Percentiles rank a stretch among this genome's conserved stretches.
phyloP scores from a whole-genome alignment of 2,329 filamentous ascomycete genomes.

The Mycogone perniciosa region DNA sequence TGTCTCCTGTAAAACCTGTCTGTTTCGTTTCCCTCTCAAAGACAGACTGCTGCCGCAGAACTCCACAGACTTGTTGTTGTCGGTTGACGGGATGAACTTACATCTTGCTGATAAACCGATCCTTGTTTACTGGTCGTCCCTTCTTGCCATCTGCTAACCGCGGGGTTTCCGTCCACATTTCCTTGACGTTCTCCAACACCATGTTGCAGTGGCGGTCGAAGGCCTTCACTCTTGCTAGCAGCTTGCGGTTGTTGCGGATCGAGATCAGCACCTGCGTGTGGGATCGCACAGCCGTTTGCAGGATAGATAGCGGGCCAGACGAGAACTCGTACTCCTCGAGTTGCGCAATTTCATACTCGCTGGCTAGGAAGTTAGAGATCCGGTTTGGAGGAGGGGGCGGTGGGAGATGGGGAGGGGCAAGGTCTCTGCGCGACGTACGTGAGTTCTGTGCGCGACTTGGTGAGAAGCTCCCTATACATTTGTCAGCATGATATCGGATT shows the following conservation, averaged over 20 bases:
- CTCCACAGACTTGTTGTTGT: neutral
- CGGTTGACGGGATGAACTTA: conserved; percentile 36
- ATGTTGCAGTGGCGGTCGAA: conserved; percentile 99
- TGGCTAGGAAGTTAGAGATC: conserved; percentile 31
- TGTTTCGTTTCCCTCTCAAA: neutral
- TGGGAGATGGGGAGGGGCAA: conserved; percentile 10
- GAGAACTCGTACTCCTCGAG: conserved; percentile 53
- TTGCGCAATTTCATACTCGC: conserved; percentile 85
- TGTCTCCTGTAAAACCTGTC: neutral
- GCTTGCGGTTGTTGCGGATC: conserved; percentile 96
- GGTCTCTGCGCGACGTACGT: conserved; percentile 57
- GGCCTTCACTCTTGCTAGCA: conserved; percentile 93
- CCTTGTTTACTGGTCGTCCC: conserved; percentile 90
- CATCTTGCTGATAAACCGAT: conserved; percentile 98
- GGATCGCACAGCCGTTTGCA: conserved; percentile 91
- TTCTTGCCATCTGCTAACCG: conserved; percentile 77
- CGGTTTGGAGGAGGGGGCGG: conserved; percentile 14
- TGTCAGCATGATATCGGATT: conserved; percentile 22
- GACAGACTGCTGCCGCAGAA: neutral
- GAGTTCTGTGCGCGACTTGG: conserved; percentile 82
- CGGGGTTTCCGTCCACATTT: conserved; percentile 99
- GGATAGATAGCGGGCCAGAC: conserved; percentile 65
- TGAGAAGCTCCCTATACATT: conserved; percentile 67
- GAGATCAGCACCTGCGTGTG: conserved; percentile 96
- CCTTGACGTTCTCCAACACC: conserved; percentile 87